Conservation (phyloP, 2,329 filamentous ascomycete species). For the Boeremia exigua region DNA sequence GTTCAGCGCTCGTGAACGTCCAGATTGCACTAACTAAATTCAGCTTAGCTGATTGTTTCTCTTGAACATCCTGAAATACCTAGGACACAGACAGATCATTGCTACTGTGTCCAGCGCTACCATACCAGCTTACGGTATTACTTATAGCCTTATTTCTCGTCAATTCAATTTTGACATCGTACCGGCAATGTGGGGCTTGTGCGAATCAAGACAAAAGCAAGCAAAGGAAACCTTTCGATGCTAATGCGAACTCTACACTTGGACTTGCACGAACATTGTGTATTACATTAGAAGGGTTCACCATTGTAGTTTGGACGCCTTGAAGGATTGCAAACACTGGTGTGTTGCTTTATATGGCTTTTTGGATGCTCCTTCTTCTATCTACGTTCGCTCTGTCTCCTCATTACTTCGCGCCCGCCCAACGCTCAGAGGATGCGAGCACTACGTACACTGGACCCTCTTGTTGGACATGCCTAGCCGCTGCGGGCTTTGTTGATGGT, state of each 20-base stretch:
- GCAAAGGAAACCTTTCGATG: too few species aligned
- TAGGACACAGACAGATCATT: too few species aligned
- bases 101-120: too few species aligned
- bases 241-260: too few species aligned
- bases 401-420: not conserved
- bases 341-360: constrained; percentile 13
- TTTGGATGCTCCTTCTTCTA: constrained; percentile 13
- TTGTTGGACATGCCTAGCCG: not conserved
- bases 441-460: not conserved
- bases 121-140: too few species aligned
- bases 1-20: not conserved
- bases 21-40: not conserved
- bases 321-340: constrained; percentile 19
- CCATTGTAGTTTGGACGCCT: constrained; percentile 15
- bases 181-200: too few species aligned
- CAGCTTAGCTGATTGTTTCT: not conserved
- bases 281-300: constrained; percentile 16
- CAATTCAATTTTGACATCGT: too few species aligned
- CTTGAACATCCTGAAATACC: too few species aligned
- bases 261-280: constrained; percentile 9
- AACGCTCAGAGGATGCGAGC: not conserved
- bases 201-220: too few species aligned
- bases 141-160: too few species aligned
- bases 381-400: constrained; percentile 15
- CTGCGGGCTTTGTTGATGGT: constrained; percentile 21